These are phyloP conservation scores for Viola odorata DNA, from an alignment of 345 rosid species.

Conservation along the genomic window DNA sequence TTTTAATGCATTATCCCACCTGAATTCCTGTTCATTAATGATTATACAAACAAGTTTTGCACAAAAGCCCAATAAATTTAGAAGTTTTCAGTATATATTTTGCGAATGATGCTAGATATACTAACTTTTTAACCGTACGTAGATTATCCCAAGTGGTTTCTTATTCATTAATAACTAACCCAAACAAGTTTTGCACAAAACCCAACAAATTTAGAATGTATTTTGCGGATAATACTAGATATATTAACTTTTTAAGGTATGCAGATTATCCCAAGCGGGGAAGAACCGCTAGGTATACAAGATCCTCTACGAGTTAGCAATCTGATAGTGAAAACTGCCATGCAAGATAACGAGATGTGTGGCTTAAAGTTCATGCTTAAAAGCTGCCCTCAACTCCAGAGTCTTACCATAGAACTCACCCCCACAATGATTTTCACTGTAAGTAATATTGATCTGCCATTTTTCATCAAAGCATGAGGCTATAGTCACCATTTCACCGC, in stretches of 20 bases:
- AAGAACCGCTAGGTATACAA: constrained; percentile 12
- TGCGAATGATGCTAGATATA: too few species aligned
- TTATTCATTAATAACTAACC: background rate
- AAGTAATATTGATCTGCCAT: background rate
- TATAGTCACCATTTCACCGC: background rate
- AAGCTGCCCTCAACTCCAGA: constrained; percentile 29
- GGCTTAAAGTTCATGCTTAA: constrained; percentile 37
- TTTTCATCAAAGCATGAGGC: too few species aligned
- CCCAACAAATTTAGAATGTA: background rate
- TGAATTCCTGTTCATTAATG: too few species aligned
- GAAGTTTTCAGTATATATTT: too few species aligned
- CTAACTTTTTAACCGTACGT: too few species aligned
- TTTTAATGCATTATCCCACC: too few species aligned
- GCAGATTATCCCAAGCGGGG: constrained; percentile 27
- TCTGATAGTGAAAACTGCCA: constrained; percentile 28
- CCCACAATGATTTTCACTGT: constrained; percentile 23
- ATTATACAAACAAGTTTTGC: too few species aligned
- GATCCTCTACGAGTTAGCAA: constrained; percentile 18
- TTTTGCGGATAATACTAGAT: background rate
- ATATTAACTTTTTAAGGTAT: background rate
- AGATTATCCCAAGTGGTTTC: too few species aligned
- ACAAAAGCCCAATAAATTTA: too few species aligned
- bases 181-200: background rate
- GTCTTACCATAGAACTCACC: constrained; percentile 31
- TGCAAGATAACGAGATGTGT: constrained; percentile 26